Conservation (phyloP, 2,329 filamentous ascomycete genomes). For the Chaetomium sp. region DNA sequence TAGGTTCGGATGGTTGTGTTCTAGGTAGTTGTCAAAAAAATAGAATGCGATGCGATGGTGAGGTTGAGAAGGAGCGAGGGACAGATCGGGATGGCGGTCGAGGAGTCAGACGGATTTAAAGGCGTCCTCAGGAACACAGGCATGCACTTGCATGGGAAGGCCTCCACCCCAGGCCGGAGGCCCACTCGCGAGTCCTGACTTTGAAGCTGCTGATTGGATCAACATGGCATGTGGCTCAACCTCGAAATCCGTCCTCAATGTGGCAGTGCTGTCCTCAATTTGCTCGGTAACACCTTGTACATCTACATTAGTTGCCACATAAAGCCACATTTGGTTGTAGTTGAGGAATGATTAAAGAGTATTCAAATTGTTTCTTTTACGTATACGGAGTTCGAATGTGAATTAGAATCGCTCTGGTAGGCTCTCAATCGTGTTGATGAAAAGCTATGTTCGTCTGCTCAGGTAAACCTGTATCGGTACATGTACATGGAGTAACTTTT, state of each 20-base stretch:
- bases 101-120: slow-evolving; percentile 4
- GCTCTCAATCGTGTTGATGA: too few relatives aligned
- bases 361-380: too few relatives aligned
- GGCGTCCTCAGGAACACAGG: neutral
- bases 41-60: neutral
- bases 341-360: too few relatives aligned
- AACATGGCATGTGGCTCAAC: neutral
- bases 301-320: neutral
- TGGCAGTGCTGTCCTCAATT: slow-evolving; percentile 2
- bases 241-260: slow-evolving; percentile 1
- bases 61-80: neutral
- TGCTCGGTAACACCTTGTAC: neutral
- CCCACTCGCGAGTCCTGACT: neutral
- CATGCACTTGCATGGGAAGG: neutral
- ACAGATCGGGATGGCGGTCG: neutral
- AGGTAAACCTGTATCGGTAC: too few relatives aligned
- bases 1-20: neutral
- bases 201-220: neutral
- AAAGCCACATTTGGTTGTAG: too few relatives aligned
- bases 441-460: too few relatives aligned
- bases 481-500: neutral
- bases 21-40: neutral
- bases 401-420: too few relatives aligned
- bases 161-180: neutral
- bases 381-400: too few relatives aligned